phyloP scores from a whole-genome alignment of 2,329 filamentous ascomycete species.

The Diaporthe ampelina region DNA sequence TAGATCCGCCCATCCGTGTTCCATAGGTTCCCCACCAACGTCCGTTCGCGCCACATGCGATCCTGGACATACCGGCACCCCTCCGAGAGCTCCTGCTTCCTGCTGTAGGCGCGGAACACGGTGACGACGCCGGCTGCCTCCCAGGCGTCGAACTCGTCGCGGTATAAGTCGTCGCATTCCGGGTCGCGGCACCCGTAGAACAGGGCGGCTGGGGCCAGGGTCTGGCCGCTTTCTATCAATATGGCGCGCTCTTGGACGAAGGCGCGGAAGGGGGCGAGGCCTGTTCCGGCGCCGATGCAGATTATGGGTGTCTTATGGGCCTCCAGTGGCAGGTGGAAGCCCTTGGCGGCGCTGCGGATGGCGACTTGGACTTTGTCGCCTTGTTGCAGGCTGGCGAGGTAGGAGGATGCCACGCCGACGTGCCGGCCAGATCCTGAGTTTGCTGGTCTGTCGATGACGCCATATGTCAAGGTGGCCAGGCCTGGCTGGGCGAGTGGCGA shows the following conservation, averaged over 20 bases:
- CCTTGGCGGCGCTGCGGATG: slow-evolving; percentile 56
- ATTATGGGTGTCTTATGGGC: slow-evolving; percentile 63
- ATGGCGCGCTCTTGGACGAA: slow-evolving; percentile 74
- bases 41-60: slow-evolving; percentile 10
- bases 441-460: slow-evolving; percentile 71
- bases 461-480: slow-evolving; percentile 76
- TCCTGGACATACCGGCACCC: slow-evolving; percentile 39
- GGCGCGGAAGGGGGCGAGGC: slow-evolving; percentile 73
- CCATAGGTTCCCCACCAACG: neutral
- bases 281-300: slow-evolving; percentile 66
- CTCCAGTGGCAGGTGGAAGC: slow-evolving; percentile 64
- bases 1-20: neutral
- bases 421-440: slow-evolving; percentile 63
- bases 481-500: slow-evolving; percentile 73
- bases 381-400: slow-evolving; percentile 64
- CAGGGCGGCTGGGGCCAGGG: slow-evolving; percentile 60
- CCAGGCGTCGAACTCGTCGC: slow-evolving; percentile 46
- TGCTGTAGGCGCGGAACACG: slow-evolving; percentile 22
- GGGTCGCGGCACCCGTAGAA: slow-evolving; percentile 57
- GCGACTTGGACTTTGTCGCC: slow-evolving; percentile 65
- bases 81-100: neutral
- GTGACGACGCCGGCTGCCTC: slow-evolving; percentile 85
- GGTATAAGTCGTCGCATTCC: slow-evolving; percentile 52
- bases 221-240: slow-evolving; percentile 77
- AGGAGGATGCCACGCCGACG: slow-evolving; percentile 73